phyloP scores from a whole-genome alignment of 352 stramenopile genomes.

The Globisporangium abappressorium region DNA sequence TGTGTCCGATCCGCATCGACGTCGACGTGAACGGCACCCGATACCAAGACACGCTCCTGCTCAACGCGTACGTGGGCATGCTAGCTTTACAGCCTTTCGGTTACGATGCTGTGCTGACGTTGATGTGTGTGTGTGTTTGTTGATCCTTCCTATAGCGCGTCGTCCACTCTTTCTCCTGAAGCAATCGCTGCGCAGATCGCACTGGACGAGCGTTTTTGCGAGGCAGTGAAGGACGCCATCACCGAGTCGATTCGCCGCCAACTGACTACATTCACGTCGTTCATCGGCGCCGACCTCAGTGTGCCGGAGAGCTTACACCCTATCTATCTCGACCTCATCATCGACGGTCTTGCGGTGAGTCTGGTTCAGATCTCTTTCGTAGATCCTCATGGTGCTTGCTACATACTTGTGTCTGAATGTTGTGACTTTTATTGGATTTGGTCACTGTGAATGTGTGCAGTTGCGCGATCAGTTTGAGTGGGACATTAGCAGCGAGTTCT shows the following conservation, averaged over 20 bases:
- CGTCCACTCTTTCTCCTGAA: constrained; percentile 41
- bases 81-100: neutral
- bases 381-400: neutral
- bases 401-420: neutral
- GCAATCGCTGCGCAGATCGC: constrained; percentile 55
- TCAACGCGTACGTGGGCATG: constrained; percentile 45
- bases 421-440: neutral
- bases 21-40: constrained; percentile 70
- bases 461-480: constrained; percentile 80
- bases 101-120: neutral
- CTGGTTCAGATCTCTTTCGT: neutral
- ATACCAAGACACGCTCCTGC: constrained; percentile 74
- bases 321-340: constrained; percentile 71
- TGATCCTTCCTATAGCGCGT: constrained; percentile 15
- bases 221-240: constrained; percentile 55
- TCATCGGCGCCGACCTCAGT: constrained; percentile 21
- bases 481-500: constrained; percentile 60
- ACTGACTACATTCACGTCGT: constrained; percentile 57
- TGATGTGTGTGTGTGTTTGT: neutral
- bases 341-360: constrained; percentile 55
- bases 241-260: constrained; percentile 71
- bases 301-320: constrained; percentile 41
- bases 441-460: constrained; percentile 21
- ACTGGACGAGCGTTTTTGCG: constrained; percentile 52
- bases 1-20: constrained; percentile 76